Percentiles rank a stretch among this genome's conserved stretches.
Conservation (phyloP, 116 monocot genomes). For the Trichopus zeylanicus region DNA sequence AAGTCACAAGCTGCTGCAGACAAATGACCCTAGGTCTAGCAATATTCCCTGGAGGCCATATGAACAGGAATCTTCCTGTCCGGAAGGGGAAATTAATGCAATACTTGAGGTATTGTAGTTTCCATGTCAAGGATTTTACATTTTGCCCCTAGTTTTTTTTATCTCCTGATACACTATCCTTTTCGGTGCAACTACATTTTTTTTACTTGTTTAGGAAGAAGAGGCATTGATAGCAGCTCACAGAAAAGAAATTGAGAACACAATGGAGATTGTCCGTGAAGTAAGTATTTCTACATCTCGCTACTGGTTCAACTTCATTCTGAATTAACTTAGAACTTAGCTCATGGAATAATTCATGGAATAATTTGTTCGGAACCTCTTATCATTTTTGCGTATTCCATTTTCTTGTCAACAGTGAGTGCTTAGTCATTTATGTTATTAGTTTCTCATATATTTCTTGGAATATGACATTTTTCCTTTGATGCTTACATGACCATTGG, state of each 20-base stretch:
- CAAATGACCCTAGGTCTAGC: slow-evolving; percentile 11
- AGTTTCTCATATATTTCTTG: too few relatives aligned
- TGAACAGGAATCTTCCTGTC: slow-evolving; percentile 45
- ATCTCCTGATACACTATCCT: not conserved
- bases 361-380: too few relatives aligned
- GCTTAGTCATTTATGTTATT: too few relatives aligned
- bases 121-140: not conserved
- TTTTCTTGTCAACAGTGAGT: too few relatives aligned
- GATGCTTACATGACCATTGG: not conserved
- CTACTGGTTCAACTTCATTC: not conserved
- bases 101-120: slow-evolving; percentile 69
- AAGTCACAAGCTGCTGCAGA: slow-evolving; percentile 27
- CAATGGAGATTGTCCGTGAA: slow-evolving; percentile 84
- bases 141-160: not conserved
- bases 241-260: slow-evolving; percentile 87
- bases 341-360: too few relatives aligned
- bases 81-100: slow-evolving; percentile 73
- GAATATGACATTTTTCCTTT: not conserved
- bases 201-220: slow-evolving; percentile 44
- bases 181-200: not conserved
- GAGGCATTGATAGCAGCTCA: slow-evolving; percentile 75
- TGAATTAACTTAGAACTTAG: too few relatives aligned
- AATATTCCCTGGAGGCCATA: slow-evolving; percentile 23
- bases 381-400: too few relatives aligned
- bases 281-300: slow-evolving; percentile 24